Evolutionary conservation across 176 grass and related monocot species (phyloP), one percentile per base, ranked within the genome.

Genomic region (Poa pratensis): DNA sequence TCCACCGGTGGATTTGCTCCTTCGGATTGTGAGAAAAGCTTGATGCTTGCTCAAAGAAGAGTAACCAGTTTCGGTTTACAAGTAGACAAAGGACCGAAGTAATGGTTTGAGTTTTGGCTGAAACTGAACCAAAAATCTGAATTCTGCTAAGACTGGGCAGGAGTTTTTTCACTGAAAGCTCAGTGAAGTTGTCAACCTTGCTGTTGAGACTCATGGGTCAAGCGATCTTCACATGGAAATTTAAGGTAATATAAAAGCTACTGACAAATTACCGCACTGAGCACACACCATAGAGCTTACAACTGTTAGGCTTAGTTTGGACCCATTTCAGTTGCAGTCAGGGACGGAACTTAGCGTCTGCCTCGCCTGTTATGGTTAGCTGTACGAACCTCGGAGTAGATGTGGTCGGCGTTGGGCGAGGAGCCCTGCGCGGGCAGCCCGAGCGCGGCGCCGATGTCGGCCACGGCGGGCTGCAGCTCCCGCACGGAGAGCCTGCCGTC

Each of bases 381-480:
- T 42, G 39, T 5, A 22, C 11, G 6, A 80, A 97, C 94, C 92
- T 97, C 89, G 1, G 92, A 84, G 91, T 93, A 95, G 84, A 93
- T 85, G 82, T 91, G 89, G 66, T 95, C 92, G 51, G 87, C 82
- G 61, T 88, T 71, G 11, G 82, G 48, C 6, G 95, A 88, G 2
- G 84, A 61, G 0, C 89, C 89, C 43, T 79, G 78, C 23, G 83
- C 85, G 9, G 90, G 95, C 9, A 97, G 28, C 0, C 95, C 92
- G 53, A 97, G 87, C 73, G 85, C 82, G 2, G 90, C 90, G 30
- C 89, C 92, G 57, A 97, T 97, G 78, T 91, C 90, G 0, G 22
- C 90, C 27, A 97, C 92, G 64, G 92, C 90, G 26, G 90, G 95
- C 11, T 89, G 71, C 73, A 97, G 87, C 70, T 97, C 92, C 59